These are phyloP conservation scores for Debaryomyces maramus DNA, from an alignment of 805 yeast genomes.

Conservation along the genomic window DNA sequence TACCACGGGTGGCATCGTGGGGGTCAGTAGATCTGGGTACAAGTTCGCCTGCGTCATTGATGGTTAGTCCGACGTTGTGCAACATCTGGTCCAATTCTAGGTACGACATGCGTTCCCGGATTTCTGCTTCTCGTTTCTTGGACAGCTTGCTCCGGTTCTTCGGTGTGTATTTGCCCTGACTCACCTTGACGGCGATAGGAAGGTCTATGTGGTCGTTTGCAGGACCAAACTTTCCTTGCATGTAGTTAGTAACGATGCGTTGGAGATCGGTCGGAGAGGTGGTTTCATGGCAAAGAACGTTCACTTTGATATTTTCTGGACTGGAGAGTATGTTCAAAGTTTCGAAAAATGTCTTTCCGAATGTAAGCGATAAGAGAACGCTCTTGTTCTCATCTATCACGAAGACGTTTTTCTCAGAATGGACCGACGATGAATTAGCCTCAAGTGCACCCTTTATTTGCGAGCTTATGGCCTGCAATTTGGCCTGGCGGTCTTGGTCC, in stretches of 20 bases:
- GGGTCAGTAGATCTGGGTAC: background rate
- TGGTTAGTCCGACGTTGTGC: conserved; percentile 1
- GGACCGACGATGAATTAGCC: too few species aligned
- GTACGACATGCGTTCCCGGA: background rate
- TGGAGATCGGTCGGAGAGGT: background rate
- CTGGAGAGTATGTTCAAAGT: conserved; percentile 15
- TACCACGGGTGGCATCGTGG: too few species aligned
- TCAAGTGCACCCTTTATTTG: background rate
- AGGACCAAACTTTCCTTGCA: background rate
- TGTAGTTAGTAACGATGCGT: conserved; percentile 1
- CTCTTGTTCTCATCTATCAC: conserved; percentile 16
- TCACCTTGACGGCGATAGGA: conserved; percentile 2
- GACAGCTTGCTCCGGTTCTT: background rate
- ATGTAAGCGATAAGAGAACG: conserved; percentile 16
- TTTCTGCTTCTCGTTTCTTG: background rate
- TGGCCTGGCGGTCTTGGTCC: background rate
- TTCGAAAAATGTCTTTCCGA: conserved; percentile 18
- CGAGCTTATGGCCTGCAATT: background rate
- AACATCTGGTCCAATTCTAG: conserved; percentile 4
- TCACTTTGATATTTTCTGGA: background rate
- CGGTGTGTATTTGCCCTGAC: background rate
- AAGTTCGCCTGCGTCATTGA: background rate
- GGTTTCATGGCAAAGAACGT: background rate
- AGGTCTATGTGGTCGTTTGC: background rate
- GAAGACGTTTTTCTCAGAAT: background rate